phyloP scores from a whole-genome alignment of 768 basidiomycete genomes.

The Amanita exitialis region DNA sequence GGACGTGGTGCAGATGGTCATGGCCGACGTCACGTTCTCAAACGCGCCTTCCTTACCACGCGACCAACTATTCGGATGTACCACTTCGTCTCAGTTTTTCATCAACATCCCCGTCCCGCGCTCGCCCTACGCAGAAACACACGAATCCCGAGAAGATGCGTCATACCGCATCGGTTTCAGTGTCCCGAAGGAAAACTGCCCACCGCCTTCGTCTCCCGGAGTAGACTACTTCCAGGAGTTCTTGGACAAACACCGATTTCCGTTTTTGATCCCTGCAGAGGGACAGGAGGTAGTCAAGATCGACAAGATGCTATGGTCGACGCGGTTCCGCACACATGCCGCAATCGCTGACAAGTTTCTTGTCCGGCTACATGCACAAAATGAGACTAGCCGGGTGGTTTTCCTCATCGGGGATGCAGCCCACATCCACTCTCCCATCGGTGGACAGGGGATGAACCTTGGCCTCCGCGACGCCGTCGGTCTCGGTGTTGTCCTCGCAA shows the following conservation, averaged over 20 bases:
- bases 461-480: constrained; percentile 42
- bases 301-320: constrained; percentile 30
- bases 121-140: constrained; percentile 10
- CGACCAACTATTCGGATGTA: constrained; percentile 13
- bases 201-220: constrained; percentile 26
- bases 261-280: constrained; percentile 11
- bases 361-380: constrained; percentile 12
- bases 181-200: constrained; percentile 23
- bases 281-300: constrained; percentile 24
- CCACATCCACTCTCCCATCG: constrained; percentile 42
- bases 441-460: constrained; percentile 53
- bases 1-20: constrained; percentile 26
- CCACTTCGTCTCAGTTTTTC: constrained; percentile 22
- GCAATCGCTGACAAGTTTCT: constrained; percentile 32
- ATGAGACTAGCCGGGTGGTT: constrained; percentile 3
- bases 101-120: constrained; percentile 25
- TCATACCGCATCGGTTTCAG: constrained; percentile 32
- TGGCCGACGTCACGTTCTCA: constrained; percentile 37
- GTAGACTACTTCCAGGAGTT: constrained; percentile 33
- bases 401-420: constrained; percentile 26
- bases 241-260: constrained; percentile 26
- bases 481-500: constrained; percentile 30
- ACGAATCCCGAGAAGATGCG: constrained; percentile 6
- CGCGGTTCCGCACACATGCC: constrained; percentile 34
- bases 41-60: constrained; percentile 13